Percentiles rank a stretch among this genome's conserved stretches.
These are phyloP conservation scores for Cryphonectria nitschkei DNA, from an alignment of 2,329 filamentous ascomycete genomes.

Conservation along the genomic window DNA sequence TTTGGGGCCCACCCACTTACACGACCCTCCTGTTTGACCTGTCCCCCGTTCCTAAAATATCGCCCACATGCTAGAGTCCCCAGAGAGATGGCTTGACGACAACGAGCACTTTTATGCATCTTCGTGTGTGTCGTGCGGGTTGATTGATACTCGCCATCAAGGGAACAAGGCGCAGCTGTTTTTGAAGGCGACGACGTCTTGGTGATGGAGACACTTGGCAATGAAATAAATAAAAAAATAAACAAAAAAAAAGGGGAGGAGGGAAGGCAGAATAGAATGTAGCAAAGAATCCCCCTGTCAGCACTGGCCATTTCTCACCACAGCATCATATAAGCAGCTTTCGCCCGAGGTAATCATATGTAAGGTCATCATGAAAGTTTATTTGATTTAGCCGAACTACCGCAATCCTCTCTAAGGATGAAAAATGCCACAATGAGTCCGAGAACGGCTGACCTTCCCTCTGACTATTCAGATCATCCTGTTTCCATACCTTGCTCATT, in stretches of 20 bases:
- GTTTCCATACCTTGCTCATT: neutral
- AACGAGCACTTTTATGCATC: neutral
- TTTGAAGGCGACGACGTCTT: too few species aligned
- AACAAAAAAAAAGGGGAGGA: too few species aligned
- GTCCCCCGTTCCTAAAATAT: neutral
- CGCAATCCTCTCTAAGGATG: neutral
- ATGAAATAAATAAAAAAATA: too few species aligned
- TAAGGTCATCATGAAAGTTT: neutral
- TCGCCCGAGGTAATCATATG: neutral
- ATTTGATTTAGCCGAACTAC: neutral
- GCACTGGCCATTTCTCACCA: neutral
- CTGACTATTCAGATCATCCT: neutral
- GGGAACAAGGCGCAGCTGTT: neutral
- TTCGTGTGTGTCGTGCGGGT: neutral
- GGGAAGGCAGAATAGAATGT: too few species aligned
- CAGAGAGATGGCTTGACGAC: neutral
- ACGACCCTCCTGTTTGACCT: neutral
- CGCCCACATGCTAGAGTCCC: neutral
- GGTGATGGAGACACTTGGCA: too few species aligned
- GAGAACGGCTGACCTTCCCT: neutral
- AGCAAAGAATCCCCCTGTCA: neutral
- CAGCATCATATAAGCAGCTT: neutral
- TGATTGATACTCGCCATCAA: neutral
- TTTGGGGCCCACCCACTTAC: neutral
- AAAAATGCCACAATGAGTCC: neutral